Evolutionary conservation across 495 filamentous ascomycete genomes (phyloP).

Genomic region (Penicillium angulare): DNA sequence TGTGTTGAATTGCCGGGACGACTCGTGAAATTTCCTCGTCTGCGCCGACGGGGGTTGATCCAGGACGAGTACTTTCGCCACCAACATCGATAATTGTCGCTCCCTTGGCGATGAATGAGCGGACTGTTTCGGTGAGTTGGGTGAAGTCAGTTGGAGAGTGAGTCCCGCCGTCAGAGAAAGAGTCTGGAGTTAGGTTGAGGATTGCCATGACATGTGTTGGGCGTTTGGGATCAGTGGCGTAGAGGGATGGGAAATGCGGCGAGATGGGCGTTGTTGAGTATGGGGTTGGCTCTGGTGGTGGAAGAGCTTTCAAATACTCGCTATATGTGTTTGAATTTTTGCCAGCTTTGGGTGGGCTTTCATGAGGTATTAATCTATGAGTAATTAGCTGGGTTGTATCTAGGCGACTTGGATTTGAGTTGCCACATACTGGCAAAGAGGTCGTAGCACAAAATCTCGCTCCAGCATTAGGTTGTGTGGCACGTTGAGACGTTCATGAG

Average conservation of each 20-base stretch:
- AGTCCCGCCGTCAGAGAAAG: slow-evolving; percentile 87
- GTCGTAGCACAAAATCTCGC: slow-evolving; percentile 88
- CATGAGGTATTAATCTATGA: slow-evolving; percentile 61
- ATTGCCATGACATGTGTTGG: slow-evolving; percentile 88
- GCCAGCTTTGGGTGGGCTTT: slow-evolving; percentile 42
- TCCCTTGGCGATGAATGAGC: slow-evolving; percentile 58
- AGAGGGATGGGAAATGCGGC: slow-evolving; percentile 54
- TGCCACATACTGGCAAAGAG: slow-evolving; percentile 71
- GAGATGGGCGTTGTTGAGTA: slow-evolving; percentile 72
- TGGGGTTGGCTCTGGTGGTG: slow-evolving; percentile 47
- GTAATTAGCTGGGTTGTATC: background rate
- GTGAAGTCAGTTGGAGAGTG: slow-evolving; percentile 44
- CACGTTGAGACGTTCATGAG: slow-evolving; percentile 70
- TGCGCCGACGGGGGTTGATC: slow-evolving; percentile 59
- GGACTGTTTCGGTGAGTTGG: slow-evolving; percentile 50
- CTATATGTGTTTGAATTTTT: slow-evolving; percentile 37
- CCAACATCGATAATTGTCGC: slow-evolving; percentile 89
- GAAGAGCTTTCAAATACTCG: slow-evolving; percentile 62
- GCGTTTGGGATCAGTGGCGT: slow-evolving; percentile 60
- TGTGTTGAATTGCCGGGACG: slow-evolving; percentile 69
- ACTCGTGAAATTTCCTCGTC: slow-evolving; percentile 77
- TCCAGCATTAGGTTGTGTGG: slow-evolving; percentile 86
- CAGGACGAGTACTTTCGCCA: slow-evolving; percentile 86
- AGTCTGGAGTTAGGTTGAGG: slow-evolving; percentile 93
- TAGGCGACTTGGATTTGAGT: background rate